Evolutionary conservation across 768 basidiomycete species (phyloP), one percentile per base, ranked within the genome.

Genomic region (Lactarius psammicola): DNA sequence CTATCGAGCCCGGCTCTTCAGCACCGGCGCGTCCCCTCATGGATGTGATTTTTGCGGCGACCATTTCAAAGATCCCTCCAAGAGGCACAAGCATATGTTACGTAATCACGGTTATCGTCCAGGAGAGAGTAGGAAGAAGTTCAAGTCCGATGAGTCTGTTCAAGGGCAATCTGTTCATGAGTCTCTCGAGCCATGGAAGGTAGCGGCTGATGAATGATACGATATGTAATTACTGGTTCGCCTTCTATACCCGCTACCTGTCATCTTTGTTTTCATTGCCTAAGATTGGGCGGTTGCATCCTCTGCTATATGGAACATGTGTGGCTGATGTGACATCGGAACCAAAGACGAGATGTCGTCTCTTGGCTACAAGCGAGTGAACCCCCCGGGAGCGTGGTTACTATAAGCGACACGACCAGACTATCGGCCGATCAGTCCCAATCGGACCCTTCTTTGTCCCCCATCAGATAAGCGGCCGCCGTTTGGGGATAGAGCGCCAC

Each of bases 41-140:
- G 76, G 78, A 62, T 85, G 85, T 71, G 80, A 77, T 26, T 84
- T 73, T 34, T 88, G 87, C 67, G 79, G 76, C 13, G 78, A 80
- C 68, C 74, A 75, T 17, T 89, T 87, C 78, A 86, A 83, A 60
- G 87, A 89, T 70, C 86, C 86, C 20, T 86, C 87, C 4, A 79
- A 86, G 60, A 77, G 86, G 53, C 85, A 86, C 68, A 78, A 84
- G 42, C 87, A 88, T 73, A 82, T 84, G 75, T 78, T 81, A 23
- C 77, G 80, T 13, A 75, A 72, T 23, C 86, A 88, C 68, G 78
- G 79, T 26, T 84, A 87, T 55, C 75, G 79, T 31, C 78, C 79
- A 63, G 82, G 78, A 72, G 83, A 81, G 68, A 78, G 80, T 38
- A 78, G 77, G 69, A 75, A 71, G n/a, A 72, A 62, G 26, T 64